Percentiles rank a stretch among this genome's conserved stretches.
Conservation (phyloP, 805 yeast species). For the Saccharomycodes ludwigii region DNA sequence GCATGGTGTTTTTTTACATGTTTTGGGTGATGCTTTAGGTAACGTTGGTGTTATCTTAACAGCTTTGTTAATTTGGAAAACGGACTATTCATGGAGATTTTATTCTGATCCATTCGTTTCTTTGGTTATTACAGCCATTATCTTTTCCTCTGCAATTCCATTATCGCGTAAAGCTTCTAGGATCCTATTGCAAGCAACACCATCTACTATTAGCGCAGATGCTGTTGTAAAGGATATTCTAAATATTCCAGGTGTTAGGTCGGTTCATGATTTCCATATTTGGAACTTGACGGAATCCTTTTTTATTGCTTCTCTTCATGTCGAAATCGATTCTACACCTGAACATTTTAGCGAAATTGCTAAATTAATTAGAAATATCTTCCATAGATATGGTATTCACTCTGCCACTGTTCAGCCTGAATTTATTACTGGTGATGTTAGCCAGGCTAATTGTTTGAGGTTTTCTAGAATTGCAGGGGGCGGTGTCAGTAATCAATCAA, state of each 20-base stretch:
- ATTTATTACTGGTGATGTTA: constrained; percentile 33
- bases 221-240: constrained; percentile 58
- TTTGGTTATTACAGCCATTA: constrained; percentile 72
- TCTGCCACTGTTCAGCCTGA: constrained; percentile 97
- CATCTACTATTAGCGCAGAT: constrained; percentile 68
- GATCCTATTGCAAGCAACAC: constrained; percentile 86
- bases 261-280: constrained; percentile 90
- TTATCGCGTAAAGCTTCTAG: constrained; percentile 77
- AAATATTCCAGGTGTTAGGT: constrained; percentile 57
- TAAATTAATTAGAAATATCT: constrained; percentile 57
- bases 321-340: constrained; percentile 57
- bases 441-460: constrained; percentile 22
- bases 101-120: constrained; percentile 83
- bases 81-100: constrained; percentile 78
- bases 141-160: constrained; percentile 85
- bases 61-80: constrained; percentile 88
- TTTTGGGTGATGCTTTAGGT: constrained; percentile 91
- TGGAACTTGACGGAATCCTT: constrained; percentile 90
- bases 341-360: constrained; percentile 61
- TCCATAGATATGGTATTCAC: constrained; percentile 78
- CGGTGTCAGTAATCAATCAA: constrained; percentile 6
- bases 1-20: constrained; percentile 96
- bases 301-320: constrained; percentile 80
- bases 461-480: constrained; percentile 25
- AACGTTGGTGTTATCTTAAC: constrained; percentile 85